Base-by-base conservation (phyloP, 2,329 filamentous ascomycete genomes). In the Curvularia spicifera region DNA sequence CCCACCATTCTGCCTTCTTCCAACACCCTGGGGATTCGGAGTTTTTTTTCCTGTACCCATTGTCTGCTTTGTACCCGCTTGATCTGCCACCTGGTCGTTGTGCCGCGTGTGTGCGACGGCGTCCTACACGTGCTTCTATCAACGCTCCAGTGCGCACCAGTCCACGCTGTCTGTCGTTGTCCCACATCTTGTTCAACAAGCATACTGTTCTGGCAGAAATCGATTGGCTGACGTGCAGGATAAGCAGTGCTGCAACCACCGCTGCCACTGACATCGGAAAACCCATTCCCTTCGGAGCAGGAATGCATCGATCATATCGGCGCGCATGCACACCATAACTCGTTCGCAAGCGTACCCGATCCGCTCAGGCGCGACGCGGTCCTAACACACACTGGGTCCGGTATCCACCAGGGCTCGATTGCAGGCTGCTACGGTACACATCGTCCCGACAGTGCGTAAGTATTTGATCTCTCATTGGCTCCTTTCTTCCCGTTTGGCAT, bases 401-500 rank as follows among this genome's bases (percentile, higher is more conserved):
- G 78, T 67, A 76, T 79, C 51, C 79, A 79, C 57, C 79, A 82
- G 69, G 77, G 74, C 70, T 82, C 80, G 75, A 78, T 79, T 72
- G 71, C 81, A 63, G 63, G 67, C 77, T 80, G 82, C 77, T 85
- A 82, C 79, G 78, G 79, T 71, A 69, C 81, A 76, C 79, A 79
- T 74, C 81, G 81, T 76, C 76, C 81, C 80, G 82, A 85, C 74
- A 76, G 79, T 75, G 80, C 79, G 84, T 86, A 83, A 81, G 84
- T 85, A 71, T 60, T 56, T 6, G 5, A 60, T 59, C 55, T 73
- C 72, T 75, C 73, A 77, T 81, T 81, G 74, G 74, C 59, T 57
- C 60, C 49, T 65, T 42, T 59, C 62, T 59, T 69, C 69, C 55
- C 72, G 67, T 66, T 59, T 69, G 72, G 69, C 70, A 71, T 71